Percentiles rank a stretch among this genome's conserved stretches.
phyloP scores from a whole-genome alignment of 169 alveolate species.

The Plasmodium cynomolgi region DNA sequence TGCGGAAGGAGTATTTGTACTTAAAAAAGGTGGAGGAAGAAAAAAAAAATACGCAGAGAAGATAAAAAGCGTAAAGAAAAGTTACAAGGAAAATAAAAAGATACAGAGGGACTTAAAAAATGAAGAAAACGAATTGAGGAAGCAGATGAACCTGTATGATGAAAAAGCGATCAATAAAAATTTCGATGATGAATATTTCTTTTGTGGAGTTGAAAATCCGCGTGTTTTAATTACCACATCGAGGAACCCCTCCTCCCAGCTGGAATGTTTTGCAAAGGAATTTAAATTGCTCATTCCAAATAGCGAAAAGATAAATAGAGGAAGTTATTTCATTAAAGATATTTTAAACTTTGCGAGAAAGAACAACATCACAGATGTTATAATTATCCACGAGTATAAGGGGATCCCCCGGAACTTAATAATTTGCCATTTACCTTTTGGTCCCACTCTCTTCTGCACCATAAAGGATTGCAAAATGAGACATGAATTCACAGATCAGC shows the following conservation, averaged over 20 bases:
- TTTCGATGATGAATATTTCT: constrained; percentile 93
- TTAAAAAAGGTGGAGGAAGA: constrained; percentile 92
- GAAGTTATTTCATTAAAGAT: constrained; percentile 95
- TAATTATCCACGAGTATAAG: constrained; percentile 88
- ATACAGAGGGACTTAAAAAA: constrained; percentile 90
- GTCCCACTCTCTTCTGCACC: constrained; percentile 99
- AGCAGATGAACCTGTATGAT: constrained; percentile 89
- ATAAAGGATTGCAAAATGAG: constrained; percentile 95
- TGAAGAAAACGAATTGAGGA: constrained; percentile 85
- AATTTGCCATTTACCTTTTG: constrained; percentile 98
- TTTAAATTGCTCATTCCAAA: constrained; percentile 95
- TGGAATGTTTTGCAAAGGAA: constrained; percentile 96
- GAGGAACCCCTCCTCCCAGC: constrained; percentile 95
- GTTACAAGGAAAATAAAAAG: constrained; percentile 89
- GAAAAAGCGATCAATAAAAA: constrained; percentile 88
- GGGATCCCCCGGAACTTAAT: constrained; percentile 98
- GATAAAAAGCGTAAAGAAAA: constrained; percentile 89
- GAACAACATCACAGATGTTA: constrained; percentile 95
- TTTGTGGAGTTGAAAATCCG: constrained; percentile 94
- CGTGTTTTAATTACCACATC: constrained; percentile 97
- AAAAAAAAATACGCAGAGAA: constrained; percentile 89
- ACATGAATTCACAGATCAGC: constrained; percentile 96
- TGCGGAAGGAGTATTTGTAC: constrained; percentile 96
- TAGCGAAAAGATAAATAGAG: constrained; percentile 96
- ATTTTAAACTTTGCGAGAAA: constrained; percentile 93